A percentile compares a stretch with the other conserved stretches of the same genome.
Evolutionary conservation across 345 rosid species (phyloP).

Genomic region (Erodium maritimum): DNA sequence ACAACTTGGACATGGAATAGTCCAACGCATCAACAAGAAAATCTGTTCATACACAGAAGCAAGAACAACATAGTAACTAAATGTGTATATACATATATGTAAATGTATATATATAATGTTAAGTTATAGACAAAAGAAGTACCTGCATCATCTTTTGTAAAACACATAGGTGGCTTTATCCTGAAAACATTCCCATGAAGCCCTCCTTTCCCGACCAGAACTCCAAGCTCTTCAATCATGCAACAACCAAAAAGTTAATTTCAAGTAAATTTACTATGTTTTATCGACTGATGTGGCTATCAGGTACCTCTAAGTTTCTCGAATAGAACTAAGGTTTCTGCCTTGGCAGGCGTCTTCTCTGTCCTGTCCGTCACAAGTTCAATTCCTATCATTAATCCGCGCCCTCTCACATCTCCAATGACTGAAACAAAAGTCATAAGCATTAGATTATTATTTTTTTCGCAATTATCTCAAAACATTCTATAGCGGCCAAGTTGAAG

Average conservation of each 20-base stretch:
- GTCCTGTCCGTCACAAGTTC: slow-evolving; percentile 74
- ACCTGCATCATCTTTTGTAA: slow-evolving; percentile 87
- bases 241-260: neutral
- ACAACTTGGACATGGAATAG: slow-evolving; percentile 52
- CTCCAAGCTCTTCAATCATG: slow-evolving; percentile 49
- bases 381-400: slow-evolving; percentile 79
- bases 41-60: slow-evolving; percentile 27
- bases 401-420: slow-evolving; percentile 88
- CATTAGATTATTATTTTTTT: no score
- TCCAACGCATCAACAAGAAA: slow-evolving; percentile 77
- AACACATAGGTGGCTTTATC: slow-evolving; percentile 93
- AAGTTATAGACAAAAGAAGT: slow-evolving; percentile 5
- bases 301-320: slow-evolving; percentile 72
- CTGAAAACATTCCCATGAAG: slow-evolving; percentile 81
- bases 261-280: no score
- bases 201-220: slow-evolving; percentile 88
- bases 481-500: slow-evolving; percentile 1
- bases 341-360: slow-evolving; percentile 80
- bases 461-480: no score
- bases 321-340: slow-evolving; percentile 60
- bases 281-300: neutral
- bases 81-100: no score
- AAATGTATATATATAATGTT: no score
- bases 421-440: slow-evolving; percentile 25
- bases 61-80: neutral